phyloP scores from a whole-genome alignment of 73 alveolate species.

The Uronychia binucleata region DNA sequence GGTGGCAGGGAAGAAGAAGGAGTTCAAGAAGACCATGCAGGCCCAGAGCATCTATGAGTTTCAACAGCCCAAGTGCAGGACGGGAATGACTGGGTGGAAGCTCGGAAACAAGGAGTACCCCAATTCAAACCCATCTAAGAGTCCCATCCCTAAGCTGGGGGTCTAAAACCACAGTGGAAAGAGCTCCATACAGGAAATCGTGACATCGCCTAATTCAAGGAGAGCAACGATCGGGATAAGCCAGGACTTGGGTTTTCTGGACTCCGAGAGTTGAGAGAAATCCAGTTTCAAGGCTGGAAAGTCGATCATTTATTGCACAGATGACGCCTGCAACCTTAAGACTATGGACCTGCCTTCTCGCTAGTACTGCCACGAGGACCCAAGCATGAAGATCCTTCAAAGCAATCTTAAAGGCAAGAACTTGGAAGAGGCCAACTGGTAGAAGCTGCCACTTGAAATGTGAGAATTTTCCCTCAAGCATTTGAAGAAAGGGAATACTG shows the following conservation, averaged over 20 bases:
- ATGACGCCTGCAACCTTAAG: too few relatives aligned
- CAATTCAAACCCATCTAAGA: background rate
- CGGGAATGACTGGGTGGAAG: constrained; percentile 6
- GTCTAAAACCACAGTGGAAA: background rate
- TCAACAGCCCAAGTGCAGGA: background rate
- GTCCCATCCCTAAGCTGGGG: background rate
- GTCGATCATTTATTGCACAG: too few relatives aligned
- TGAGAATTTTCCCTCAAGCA: too few relatives aligned
- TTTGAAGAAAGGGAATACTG: too few relatives aligned
- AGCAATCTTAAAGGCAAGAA: too few relatives aligned
- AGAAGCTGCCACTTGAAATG: too few relatives aligned
- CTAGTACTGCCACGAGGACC: too few relatives aligned
- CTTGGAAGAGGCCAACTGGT: too few relatives aligned
- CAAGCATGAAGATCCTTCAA: too few relatives aligned
- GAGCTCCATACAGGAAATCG: background rate
- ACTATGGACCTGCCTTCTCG: too few relatives aligned
- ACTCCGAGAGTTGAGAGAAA: background rate
- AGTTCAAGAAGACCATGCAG: background rate
- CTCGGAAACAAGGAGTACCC: background rate
- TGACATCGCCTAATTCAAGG: background rate
- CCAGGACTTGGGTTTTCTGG: background rate
- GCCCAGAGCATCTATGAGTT: background rate
- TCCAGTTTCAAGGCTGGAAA: too few relatives aligned
- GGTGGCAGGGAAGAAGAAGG: background rate
- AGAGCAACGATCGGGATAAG: background rate